These are phyloP conservation scores for Psidium friedrichsthalianum DNA, from an alignment of 345 rosid species.

Conservation along the genomic window DNA sequence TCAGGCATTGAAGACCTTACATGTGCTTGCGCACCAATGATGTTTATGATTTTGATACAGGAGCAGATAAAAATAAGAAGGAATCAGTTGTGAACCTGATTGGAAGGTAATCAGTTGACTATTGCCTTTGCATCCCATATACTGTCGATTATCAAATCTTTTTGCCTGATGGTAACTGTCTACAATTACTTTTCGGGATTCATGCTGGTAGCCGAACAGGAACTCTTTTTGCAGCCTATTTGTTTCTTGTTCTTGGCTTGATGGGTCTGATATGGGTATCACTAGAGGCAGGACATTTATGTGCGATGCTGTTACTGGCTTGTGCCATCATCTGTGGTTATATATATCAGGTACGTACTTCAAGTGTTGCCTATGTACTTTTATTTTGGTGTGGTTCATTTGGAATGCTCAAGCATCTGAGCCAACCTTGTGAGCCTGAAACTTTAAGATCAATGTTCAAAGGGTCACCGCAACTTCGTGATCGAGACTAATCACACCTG, in stretches of 20 bases:
- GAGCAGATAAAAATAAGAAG: conserved; percentile 84
- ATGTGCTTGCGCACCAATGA: conserved; percentile 59
- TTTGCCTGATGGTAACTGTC: not conserved
- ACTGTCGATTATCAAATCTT: not conserved
- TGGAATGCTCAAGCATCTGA: not conserved
- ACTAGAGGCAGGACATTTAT: conserved; percentile 32
- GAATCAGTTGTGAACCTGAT: conserved; percentile 80
- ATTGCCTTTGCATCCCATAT: not conserved
- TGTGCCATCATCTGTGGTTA: conserved; percentile 69
- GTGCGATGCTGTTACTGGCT: conserved; percentile 45
- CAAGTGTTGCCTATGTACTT: not conserved
- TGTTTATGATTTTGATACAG: conserved; percentile 90
- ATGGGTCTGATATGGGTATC: conserved; percentile 59
- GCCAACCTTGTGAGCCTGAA: not conserved
- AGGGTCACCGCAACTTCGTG: not conserved
- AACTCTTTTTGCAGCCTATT: conserved; percentile 46
- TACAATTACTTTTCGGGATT: not conserved
- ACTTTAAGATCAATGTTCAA: not conserved
- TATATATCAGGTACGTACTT: conserved; percentile 53
- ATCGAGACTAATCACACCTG: not conserved
- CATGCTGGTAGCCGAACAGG: conserved; percentile 41
- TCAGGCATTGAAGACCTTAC: not conserved
- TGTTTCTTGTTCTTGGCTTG: conserved; percentile 40
- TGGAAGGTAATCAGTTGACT: conserved; percentile 51
- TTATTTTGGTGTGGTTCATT: not conserved